Evolutionary conservation across 1,284 basidiomycete species (phyloP), one percentile per base, ranked within the genome.

Genomic region (Microbotryomycetes sp.): DNA sequence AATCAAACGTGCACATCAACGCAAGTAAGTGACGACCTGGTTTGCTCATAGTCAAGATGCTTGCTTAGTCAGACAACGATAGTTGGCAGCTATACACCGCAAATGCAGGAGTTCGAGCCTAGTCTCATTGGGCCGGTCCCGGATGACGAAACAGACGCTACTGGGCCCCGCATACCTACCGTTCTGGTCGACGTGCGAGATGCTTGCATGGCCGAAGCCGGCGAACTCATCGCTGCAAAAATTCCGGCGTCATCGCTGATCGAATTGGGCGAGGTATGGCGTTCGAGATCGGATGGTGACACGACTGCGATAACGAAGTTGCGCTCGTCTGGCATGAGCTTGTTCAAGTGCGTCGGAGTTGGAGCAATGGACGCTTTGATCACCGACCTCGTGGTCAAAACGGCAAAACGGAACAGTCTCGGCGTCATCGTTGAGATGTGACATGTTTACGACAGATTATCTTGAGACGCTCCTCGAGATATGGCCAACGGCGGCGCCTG

Each of bases 341-440:
- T 69, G 51, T 69, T 63, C 57, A 71, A 71, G 60, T 67, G 64
- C 16, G 68, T 71, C 6, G 70, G 70, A 3, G 59, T 71, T 4
- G 70, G 70, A 2, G 65, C 60, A 21, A 71, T 71, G 70, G 70
- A 71, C 51, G 67, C 66, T 13, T 66, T 65, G 0, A 63, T 71
- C 13, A 62, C 70, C 28, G 53, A 48, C 9, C 23, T 67, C 2
- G 57, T 70, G 0, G 63, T 70, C 9, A 53, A 64, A 4, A 56
- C 54, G 45, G 68, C 68, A 13, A 54, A 54, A 41, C 46, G 58
- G 30, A 45, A 23, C 3, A 60, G 58, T 11, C 9, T 64, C 9
- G 66, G 63, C 1, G 15, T 50, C 3, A 5, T 23, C 5, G 62
- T 64, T 11, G 23, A 50, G 1, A 66, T 68, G 48, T 69, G 52